Base-by-base conservation (phyloP, 768 basidiomycete species). In the Clavaria fumosa region DNA sequence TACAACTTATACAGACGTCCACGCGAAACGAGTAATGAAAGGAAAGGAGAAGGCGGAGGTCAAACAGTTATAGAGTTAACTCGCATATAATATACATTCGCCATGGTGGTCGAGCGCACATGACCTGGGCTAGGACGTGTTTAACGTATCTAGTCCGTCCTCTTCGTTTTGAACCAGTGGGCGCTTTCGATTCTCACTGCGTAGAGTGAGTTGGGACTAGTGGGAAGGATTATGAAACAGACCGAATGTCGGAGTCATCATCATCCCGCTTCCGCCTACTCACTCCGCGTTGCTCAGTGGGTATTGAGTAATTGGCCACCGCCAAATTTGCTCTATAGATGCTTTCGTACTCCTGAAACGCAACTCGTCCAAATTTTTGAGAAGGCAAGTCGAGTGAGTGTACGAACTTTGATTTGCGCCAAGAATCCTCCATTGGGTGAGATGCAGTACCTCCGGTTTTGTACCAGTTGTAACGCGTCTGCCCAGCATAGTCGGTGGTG, bases 391-490 rank as follows among this genome's bases (percentile, higher is more conserved):
- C 12, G 5, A n/a, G n/a, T 5, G 5, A 18, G 30, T 26, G 14
- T 9, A 46, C 61, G 19, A 40, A 80, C 84, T 70, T 93, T 91
- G 52, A 93, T 79, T 54, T 93, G 89, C 7, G 82, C 84, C 48
- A 91, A 54, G 57, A 95, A 95, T 3, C 86, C 89, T 10, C 79
- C 76, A 48, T 93, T 89, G 7, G 88, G 90, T 1, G 84, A 85
- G 44, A 91, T 90, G 55, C 89, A 95, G 49, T 93, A 95, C 31
- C 89, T 70, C 33, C 88, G 68, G 45, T 89, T 89, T 55, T 90
- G 86, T 3, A 90, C 86, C 50, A 82, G 58, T 49, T 86, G 84
- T 34, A 90, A 63, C 0, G 85, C 86, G 39, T 90, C 84, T 60
- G 89, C 85, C 79, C 81, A 89, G 26, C 75, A 75, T 20, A 88